Evolutionary conservation across 257 asterid genomes (phyloP), one percentile per base, ranked within the genome.

Genomic region (Anisodus tanguticus): DNA sequence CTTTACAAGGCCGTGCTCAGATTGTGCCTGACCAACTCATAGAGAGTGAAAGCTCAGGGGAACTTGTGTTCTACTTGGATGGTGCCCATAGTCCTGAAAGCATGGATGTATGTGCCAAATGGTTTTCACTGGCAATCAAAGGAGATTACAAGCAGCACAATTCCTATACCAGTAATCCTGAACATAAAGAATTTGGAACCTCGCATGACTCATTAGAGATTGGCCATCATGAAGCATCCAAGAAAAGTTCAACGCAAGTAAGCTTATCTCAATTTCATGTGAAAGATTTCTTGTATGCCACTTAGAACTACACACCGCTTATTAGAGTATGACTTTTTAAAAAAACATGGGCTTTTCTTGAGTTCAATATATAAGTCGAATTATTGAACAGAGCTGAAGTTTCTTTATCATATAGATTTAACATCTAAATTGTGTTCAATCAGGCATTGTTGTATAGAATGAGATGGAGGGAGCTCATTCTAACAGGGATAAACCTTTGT

Each of bases 41-140:
- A 83, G 98, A 93, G 83, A 87, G 88, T 85, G 92, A 92, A 83
- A 92, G 89, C 85, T 84, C 87, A 51, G 94, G 92, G 87, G 92
- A 92, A 86, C 94, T 97, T 78, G 93, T 93, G 84, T 97, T 95
- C 88, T 95, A 93, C 88, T 85, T 97, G 86, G 99, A 97, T 87
- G 99, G 99, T 82, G 99, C 99, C 82, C 99, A 97, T 87, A 95
- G 99, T 89, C 99, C 99, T 64, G 99, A 97, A 92, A 97, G 99
- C 93, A 97, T 95, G 99, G 99, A 97, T 13, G 99, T 88, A 71
- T 97, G 98, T 89, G 99, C 96, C 83, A 91, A 95, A 84, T 97
- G 98, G 99, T 97, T 95, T 89, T 89, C 89, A 51, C 80, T 85
- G 59, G 98, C 97, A 84, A 90, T 90, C 81, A 86, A 87, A 88